phyloP scores from a whole-genome alignment of 2,329 filamentous ascomycete genomes.

The Cytospora chrysosperma region DNA sequence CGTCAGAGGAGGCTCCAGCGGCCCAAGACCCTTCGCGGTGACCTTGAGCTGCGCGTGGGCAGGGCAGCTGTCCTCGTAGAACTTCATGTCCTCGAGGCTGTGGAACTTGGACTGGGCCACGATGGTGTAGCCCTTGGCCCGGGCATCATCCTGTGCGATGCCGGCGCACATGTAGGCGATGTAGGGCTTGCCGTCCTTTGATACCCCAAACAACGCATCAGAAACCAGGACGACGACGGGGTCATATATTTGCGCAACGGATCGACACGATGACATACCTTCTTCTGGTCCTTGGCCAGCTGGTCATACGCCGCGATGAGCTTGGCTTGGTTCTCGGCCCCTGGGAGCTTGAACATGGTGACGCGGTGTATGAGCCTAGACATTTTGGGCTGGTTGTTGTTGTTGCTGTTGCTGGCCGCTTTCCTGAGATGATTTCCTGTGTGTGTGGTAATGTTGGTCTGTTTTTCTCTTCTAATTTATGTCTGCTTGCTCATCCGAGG shows the following conservation, averaged over 20 bases:
- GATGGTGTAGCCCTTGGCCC: conserved; percentile 65
- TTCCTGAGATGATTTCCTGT: no score
- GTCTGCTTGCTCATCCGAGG: background rate
- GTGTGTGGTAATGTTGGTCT: no score
- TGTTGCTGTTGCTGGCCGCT: background rate
- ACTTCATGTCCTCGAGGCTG: conserved; percentile 66
- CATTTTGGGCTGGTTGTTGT: conserved; percentile 34
- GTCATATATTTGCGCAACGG: no score
- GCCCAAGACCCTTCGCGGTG: conserved; percentile 32
- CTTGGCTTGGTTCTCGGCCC: conserved; percentile 42
- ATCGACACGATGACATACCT: conserved; percentile 34
- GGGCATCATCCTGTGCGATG: conserved; percentile 52
- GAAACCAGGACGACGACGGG: no score
- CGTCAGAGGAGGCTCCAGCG: conserved; percentile 38
- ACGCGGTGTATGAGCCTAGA: conserved; percentile 45
- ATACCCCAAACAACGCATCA: background rate
- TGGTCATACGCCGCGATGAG: conserved; percentile 46
- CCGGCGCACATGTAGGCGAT: conserved; percentile 59
- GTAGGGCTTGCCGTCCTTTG: conserved; percentile 73
- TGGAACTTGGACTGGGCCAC: conserved; percentile 63
- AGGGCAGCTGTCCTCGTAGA: conserved; percentile 59
- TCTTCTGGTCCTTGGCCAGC: conserved; percentile 41
- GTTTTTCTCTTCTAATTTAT: no score
- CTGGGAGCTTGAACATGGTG: conserved; percentile 55
- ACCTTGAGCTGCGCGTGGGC: conserved; percentile 44